Percentiles rank a stretch among this genome's conserved stretches.
phyloP scores from a whole-genome alignment of 1,284 basidiomycete species.

The Trichosporon asahii region DNA sequence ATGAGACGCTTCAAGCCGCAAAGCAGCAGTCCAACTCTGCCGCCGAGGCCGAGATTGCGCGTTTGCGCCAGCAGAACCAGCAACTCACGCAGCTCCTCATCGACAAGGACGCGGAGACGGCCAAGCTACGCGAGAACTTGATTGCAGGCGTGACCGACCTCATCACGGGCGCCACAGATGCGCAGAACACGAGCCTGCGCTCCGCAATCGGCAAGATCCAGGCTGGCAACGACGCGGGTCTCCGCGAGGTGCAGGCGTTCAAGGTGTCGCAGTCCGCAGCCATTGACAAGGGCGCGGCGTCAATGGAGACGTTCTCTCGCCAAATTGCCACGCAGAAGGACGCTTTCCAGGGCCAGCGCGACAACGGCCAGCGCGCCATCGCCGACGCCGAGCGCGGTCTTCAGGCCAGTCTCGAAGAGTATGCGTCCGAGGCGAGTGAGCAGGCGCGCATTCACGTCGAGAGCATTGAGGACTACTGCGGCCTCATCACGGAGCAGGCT shows the following conservation, averaged over 20 bases:
- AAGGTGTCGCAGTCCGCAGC: neutral
- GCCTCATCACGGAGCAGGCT: conserved; percentile 25
- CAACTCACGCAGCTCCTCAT: conserved; percentile 63
- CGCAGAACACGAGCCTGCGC: conserved; percentile 66
- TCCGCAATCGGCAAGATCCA: conserved; percentile 61
- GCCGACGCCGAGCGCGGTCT: conserved; percentile 29
- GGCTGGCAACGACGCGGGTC: conserved; percentile 58
- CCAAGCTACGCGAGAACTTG: conserved; percentile 67
- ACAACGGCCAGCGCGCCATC: conserved; percentile 27
- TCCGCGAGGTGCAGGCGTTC: conserved; percentile 12
- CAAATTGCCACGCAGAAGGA: neutral
- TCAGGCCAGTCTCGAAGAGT: conserved; percentile 27
- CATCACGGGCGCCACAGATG: conserved; percentile 65
- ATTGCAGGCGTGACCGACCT: conserved; percentile 67
- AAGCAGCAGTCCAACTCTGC: conserved; percentile 58
- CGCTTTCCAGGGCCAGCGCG: conserved; percentile 15
- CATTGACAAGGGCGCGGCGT: conserved; percentile 15
- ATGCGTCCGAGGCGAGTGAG: conserved; percentile 26
- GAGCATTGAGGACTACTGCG: conserved; percentile 32
- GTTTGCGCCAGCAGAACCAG: conserved; percentile 70
- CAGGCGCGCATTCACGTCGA: conserved; percentile 30
- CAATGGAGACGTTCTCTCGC: neutral
- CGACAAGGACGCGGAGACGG: conserved; percentile 63
- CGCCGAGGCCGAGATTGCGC: conserved; percentile 61
- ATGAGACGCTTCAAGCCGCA: conserved; percentile 57